Evolutionary conservation across 75 land plant species (phyloP).

Genomic region (Cryptomeria japonica): DNA sequence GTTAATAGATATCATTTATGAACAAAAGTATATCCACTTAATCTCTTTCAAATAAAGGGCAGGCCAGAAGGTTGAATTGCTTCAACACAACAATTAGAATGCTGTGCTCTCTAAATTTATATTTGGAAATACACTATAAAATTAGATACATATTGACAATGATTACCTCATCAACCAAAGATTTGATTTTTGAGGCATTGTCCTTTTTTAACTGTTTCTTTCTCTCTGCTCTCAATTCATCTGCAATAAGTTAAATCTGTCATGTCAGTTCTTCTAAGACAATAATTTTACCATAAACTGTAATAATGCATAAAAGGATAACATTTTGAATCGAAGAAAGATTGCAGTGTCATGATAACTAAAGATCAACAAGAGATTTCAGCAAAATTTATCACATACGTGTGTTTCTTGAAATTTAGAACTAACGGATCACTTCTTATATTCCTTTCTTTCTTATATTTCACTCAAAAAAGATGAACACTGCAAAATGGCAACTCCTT

Average conservation of each 20-base stretch:
- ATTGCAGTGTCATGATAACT: not conserved
- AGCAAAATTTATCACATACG: not conserved
- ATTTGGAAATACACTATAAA: not conserved
- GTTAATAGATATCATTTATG: not conserved
- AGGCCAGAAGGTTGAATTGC: not conserved
- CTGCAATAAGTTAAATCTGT: constrained; percentile 34
- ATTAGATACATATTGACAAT: constrained; percentile 7
- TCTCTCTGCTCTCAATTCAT: constrained; percentile 79
- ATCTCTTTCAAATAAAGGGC: not conserved
- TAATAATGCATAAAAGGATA: not conserved
- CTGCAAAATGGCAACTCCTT: not conserved
- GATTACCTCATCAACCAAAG: constrained; percentile 89
- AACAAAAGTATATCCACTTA: not conserved
- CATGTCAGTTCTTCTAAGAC: not conserved
- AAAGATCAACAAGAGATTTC: not conserved
- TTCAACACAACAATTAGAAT: not conserved
- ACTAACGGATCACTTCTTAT: too few species aligned
- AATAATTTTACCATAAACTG: not conserved
- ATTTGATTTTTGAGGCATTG: constrained; percentile 87
- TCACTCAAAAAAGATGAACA: not conserved
- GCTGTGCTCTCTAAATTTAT: not conserved
- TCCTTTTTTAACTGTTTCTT: constrained; percentile 91
- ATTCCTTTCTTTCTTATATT: not conserved
- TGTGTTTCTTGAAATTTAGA: not conserved
- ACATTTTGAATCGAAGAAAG: not conserved